Evolutionary conservation across 768 basidiomycete genomes (phyloP).

Genomic region (Russula olivacea): DNA sequence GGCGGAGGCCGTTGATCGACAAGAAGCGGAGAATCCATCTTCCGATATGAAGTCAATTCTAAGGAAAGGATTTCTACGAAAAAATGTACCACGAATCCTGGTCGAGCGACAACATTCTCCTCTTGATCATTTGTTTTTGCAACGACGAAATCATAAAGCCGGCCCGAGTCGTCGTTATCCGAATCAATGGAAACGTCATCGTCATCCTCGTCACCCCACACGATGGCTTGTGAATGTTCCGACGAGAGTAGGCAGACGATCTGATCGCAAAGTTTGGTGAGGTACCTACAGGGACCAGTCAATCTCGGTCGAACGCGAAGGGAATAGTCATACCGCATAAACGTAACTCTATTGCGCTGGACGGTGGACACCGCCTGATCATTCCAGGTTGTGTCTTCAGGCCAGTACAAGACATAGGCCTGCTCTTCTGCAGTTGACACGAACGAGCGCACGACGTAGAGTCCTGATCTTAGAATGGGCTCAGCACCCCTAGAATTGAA

Average conservation of each 20-base stretch:
- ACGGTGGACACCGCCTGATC: constrained; percentile 43
- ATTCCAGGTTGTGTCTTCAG: constrained; percentile 54
- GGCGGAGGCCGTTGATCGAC: not conserved
- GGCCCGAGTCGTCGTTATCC: constrained; percentile 41
- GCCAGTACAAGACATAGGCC: constrained; percentile 55
- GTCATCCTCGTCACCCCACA: constrained; percentile 38
- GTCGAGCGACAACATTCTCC: constrained; percentile 40
- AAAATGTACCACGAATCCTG: constrained; percentile 43
- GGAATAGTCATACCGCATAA: constrained; percentile 47
- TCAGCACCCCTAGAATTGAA: constrained; percentile 22
- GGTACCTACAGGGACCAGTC: constrained; percentile 5
- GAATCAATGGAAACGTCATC: constrained; percentile 31
- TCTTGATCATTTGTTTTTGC: constrained; percentile 53
- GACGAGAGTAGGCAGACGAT: constrained; percentile 46
- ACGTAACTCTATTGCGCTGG: constrained; percentile 50
- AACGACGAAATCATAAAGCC: constrained; percentile 51
- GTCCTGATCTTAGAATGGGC: constrained; percentile 42
- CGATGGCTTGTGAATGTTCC: constrained; percentile 41
- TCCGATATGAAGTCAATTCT: not conserved
- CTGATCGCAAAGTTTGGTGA: constrained; percentile 42
- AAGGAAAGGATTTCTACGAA: not conserved
- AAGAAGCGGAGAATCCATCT: constrained; percentile 5
- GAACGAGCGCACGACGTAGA: constrained; percentile 41
- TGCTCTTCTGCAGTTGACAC: constrained; percentile 26
- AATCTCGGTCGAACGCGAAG: not conserved